A percentile compares a stretch with the other conserved stretches of the same genome.
These are phyloP conservation scores for Penicillium parvum DNA, from an alignment of 495 filamentous ascomycete species.

Conservation along the genomic window DNA sequence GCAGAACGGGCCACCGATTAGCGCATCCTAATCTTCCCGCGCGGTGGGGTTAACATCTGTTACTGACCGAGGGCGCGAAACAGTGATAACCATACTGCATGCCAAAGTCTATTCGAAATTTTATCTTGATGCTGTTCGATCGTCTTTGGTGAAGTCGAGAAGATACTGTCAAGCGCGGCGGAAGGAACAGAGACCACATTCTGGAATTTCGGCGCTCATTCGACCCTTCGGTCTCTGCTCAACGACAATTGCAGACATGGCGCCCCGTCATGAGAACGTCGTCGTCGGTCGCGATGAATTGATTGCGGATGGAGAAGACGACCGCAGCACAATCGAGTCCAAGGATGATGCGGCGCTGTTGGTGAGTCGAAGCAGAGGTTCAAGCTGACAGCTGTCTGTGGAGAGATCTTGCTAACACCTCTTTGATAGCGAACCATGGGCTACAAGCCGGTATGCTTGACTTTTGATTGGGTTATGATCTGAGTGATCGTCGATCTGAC, in stretches of 20 bases:
- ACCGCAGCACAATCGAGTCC: constrained; percentile 25
- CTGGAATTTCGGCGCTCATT: not conserved
- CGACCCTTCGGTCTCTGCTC: not conserved
- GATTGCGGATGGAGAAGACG: constrained; percentile 23
- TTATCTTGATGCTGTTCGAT: constrained; percentile 1
- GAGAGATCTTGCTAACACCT: constrained; percentile 13
- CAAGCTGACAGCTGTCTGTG: not conserved
- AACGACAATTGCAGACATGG: constrained; percentile 14
- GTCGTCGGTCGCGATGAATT: constrained; percentile 25
- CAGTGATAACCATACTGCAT: constrained; percentile 9
- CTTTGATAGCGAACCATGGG: constrained; percentile 41
- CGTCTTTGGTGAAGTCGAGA: not conserved
- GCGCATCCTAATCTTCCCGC: constrained; percentile 17
- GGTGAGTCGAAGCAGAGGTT: constrained; percentile 23
- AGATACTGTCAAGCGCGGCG: no score
- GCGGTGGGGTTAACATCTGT: constrained; percentile 7
- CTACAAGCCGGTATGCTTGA: constrained; percentile 43
- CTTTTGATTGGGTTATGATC: constrained; percentile 3
- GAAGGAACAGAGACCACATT: no score
- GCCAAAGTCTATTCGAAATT: constrained; percentile 4
- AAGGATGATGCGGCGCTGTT: constrained; percentile 43
- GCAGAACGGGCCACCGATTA: not conserved
- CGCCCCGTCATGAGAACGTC: constrained; percentile 20
- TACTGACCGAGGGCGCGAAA: constrained; percentile 9
- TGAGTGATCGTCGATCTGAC: not conserved